phyloP scores from a whole-genome alignment of 257 asterid genomes.

The Solanum stenotomum region DNA sequence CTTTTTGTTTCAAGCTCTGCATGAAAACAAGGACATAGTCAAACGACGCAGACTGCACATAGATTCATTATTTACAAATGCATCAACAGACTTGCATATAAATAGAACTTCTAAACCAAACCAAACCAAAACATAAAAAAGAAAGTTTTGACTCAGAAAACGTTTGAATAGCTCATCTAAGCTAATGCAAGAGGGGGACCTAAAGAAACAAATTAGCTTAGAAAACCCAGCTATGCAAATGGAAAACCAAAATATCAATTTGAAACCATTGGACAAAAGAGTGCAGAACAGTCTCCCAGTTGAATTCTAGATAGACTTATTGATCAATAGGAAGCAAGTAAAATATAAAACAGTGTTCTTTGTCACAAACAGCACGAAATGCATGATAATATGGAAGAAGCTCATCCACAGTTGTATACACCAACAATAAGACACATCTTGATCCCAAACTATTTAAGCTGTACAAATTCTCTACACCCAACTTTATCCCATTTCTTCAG shows the following conservation, averaged over 20 bases:
- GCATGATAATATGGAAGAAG: background rate
- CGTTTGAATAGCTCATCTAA: background rate
- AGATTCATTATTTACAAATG: background rate
- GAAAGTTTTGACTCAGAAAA: background rate
- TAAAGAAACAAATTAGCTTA: background rate
- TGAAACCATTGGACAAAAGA: background rate
- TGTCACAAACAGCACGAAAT: background rate
- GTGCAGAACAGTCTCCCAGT: background rate
- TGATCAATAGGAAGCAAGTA: background rate
- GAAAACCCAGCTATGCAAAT: background rate
- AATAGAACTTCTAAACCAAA: background rate
- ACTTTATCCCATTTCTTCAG: background rate
- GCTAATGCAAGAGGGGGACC: background rate
- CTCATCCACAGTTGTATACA: background rate
- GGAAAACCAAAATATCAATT: background rate
- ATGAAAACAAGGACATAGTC: constrained; percentile 7
- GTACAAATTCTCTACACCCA: background rate
- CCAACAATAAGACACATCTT: background rate
- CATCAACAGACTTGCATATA: background rate
- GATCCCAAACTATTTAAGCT: background rate
- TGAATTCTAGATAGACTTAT: background rate
- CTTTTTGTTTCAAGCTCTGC: constrained; percentile 93
- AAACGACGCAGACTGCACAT: constrained; percentile 1
- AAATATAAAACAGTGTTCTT: background rate
- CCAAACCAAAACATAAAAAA: background rate